Evolutionary conservation across 176 grass and related monocot genomes (phyloP).

Genomic region (Poa annua): DNA sequence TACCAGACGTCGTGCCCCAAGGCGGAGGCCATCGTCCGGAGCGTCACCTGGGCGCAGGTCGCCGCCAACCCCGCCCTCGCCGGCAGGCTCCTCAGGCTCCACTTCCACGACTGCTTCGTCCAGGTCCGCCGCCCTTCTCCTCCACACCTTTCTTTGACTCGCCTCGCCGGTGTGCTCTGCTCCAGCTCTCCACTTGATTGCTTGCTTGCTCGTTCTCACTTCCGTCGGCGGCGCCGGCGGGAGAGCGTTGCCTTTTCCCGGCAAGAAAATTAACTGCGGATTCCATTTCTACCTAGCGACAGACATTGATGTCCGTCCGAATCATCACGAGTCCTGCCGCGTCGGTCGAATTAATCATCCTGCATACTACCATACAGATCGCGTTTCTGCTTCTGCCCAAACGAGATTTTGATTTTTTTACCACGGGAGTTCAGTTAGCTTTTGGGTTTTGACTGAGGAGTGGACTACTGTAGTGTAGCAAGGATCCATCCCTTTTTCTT

Average conservation of each 20-base stretch:
- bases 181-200: neutral
- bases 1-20: conserved; percentile 58
- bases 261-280: conserved; percentile 24
- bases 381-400: neutral
- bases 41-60: conserved; percentile 50
- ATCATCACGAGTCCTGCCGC: neutral
- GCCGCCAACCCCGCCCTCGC: conserved; percentile 42
- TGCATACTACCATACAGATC: neutral
- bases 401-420: conserved; percentile 25
- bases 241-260: neutral
- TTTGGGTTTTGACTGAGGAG: neutral
- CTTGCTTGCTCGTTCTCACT: neutral
- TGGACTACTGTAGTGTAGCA: neutral
- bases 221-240: neutral
- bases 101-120: conserved; percentile 87
- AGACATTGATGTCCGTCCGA: neutral
- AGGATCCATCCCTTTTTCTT: neutral
- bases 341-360: neutral
- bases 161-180: neutral
- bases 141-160: neutral
- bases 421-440: neutral
- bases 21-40: conserved; percentile 45
- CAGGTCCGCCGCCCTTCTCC: conserved; percentile 21
- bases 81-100: conserved; percentile 55
- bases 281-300: neutral